Evolutionary conservation across 1,284 basidiomycete genomes (phyloP).

Genomic region (Lignosus rhinocerotis): DNA sequence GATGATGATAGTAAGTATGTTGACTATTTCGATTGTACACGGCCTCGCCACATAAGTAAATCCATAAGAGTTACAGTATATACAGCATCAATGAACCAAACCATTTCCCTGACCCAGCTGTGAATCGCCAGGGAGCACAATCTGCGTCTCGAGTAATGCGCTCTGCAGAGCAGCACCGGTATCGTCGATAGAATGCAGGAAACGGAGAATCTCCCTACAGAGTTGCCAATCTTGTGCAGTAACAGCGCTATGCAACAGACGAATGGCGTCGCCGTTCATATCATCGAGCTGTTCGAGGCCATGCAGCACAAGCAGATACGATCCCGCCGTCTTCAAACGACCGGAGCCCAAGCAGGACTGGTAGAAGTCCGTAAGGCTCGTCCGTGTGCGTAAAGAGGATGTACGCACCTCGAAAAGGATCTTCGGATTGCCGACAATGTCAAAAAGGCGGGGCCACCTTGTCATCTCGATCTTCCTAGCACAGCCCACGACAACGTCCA

Average conservation of each 20-base stretch:
- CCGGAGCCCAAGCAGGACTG: slow-evolving; percentile 78
- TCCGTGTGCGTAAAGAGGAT: too few relatives aligned
- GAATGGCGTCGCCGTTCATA: slow-evolving; percentile 70
- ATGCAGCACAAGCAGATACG: slow-evolving; percentile 92
- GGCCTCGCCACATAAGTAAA: neutral
- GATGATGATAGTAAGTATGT: too few relatives aligned
- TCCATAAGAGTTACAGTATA: neutral
- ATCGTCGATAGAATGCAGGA: slow-evolving; percentile 89
- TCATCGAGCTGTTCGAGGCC: slow-evolving; percentile 89
- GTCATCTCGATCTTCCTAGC: slow-evolving; percentile 97
- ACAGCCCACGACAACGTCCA: slow-evolving; percentile 95
- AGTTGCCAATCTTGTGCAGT: slow-evolving; percentile 77
- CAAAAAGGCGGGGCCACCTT: slow-evolving; percentile 88
- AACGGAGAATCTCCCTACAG: slow-evolving; percentile 88
- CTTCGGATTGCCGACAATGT: slow-evolving; percentile 87
- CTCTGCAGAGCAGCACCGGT: slow-evolving; percentile 70
- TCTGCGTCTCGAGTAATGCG: slow-evolving; percentile 49
- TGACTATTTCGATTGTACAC: neutral
- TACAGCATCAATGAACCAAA: slow-evolving; percentile 5
- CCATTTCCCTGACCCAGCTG: slow-evolving; percentile 17
- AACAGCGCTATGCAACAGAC: slow-evolving; percentile 75
- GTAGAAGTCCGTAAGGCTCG: neutral
- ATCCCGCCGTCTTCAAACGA: slow-evolving; percentile 86
- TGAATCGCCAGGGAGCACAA: slow-evolving; percentile 11
- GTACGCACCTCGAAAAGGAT: slow-evolving; percentile 80